Conservation (phyloP, 805 yeast genomes). For the Wickerhamomyces tratensis region DNA sequence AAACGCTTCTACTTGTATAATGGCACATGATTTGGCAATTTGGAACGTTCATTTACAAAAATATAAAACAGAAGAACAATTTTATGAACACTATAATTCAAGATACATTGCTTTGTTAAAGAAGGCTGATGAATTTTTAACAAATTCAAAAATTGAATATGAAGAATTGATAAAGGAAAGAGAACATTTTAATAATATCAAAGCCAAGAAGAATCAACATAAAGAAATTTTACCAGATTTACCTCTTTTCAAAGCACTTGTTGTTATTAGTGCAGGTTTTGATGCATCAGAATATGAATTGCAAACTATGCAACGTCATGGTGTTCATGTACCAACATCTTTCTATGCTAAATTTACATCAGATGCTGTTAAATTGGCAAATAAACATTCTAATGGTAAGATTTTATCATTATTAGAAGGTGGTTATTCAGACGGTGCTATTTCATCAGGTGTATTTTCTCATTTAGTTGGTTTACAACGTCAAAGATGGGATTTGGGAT, state of each 20-base stretch:
- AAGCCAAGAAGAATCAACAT: neutral
- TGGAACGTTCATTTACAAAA: constrained; percentile 80
- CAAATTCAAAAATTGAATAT: constrained; percentile 34
- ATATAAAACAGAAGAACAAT: constrained; percentile 55
- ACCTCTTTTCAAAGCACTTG: constrained; percentile 42
- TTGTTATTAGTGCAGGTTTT: constrained; percentile 79
- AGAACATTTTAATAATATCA: constrained; percentile 16
- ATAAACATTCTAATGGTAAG: constrained; percentile 49
- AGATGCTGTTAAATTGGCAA: constrained; percentile 63
- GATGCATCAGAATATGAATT: constrained; percentile 82
- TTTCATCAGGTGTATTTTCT: constrained; percentile 69
- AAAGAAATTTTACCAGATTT: constrained; percentile 14
- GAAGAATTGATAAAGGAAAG: constrained; percentile 21
- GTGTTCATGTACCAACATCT: constrained; percentile 71
- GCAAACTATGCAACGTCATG: constrained; percentile 79
- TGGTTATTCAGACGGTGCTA: constrained; percentile 78
- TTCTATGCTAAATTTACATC: constrained; percentile 65
- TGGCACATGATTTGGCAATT: constrained; percentile 66
- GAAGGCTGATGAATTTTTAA: constrained; percentile 58
- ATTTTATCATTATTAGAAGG: constrained; percentile 71
- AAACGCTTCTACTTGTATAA: constrained; percentile 71
- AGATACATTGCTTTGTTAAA: constrained; percentile 52
- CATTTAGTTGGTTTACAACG: constrained; percentile 65
- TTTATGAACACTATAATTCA: constrained; percentile 48
- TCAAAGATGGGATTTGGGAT: constrained; percentile 46